Conservation (phyloP, 176 grass and related monocot species). For the Sorghum bicolor region Sorghum_bicolor_NCBIv3 NC_012874.2:36872501-36873000, state of each 20-base stretch:
- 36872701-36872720: constrained; percentile 30
- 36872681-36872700: constrained; percentile 56
- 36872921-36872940: too few species aligned
- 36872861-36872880: too few species aligned
- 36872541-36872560: neutral
- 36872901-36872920: too few species aligned
- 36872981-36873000: too few species aligned
- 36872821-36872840: neutral
- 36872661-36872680: constrained; percentile 87
- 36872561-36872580: neutral
- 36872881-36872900: too few species aligned
- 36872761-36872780: constrained; percentile 6
- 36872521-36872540: neutral
- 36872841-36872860: neutral
- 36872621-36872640: constrained; percentile 89
- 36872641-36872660: constrained; percentile 76
- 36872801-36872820: constrained; percentile 2
- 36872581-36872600: neutral
- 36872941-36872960: too few species aligned
- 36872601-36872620: constrained; percentile 17
- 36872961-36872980: too few species aligned
- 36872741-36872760: constrained; percentile 2
- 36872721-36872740: constrained; percentile 8
- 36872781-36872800: neutral
- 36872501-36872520: neutral